phyloP scores from a whole-genome alignment of 1,284 basidiomycete species.

The Neonothopanus nambi region DNA sequence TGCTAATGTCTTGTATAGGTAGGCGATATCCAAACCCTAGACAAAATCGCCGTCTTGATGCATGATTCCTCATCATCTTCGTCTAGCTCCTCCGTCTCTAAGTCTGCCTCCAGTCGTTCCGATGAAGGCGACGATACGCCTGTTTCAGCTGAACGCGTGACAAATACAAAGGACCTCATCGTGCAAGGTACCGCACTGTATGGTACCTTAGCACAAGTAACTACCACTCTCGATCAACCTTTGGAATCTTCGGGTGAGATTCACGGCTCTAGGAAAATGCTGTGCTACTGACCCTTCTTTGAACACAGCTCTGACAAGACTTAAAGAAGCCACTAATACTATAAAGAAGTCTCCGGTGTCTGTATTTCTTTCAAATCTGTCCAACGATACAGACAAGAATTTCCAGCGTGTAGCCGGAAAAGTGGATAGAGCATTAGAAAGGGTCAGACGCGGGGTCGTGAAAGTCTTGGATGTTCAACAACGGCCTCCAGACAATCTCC shows the following conservation, averaged over 20 bases:
- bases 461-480: slow-evolving; percentile 41
- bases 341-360: background rate
- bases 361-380: background rate
- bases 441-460: slow-evolving; percentile 49
- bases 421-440: slow-evolving; percentile 59
- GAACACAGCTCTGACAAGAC: background rate
- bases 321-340: background rate
- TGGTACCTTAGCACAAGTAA: slow-evolving; percentile 43
- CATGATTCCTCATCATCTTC: slow-evolving; percentile 9
- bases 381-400: slow-evolving; percentile 25
- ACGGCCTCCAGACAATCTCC: slow-evolving; percentile 3
- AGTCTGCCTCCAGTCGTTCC: background rate
- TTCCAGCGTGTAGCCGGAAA: slow-evolving; percentile 44
- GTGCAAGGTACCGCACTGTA: slow-evolving; percentile 41
- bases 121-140: background rate
- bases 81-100: background rate
- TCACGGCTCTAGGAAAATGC: background rate
- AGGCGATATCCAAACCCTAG: slow-evolving; percentile 49
- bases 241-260: slow-evolving; percentile 18
- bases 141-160: background rate
- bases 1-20: slow-evolving; percentile 35
- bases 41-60: slow-evolving; percentile 49
- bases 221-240: slow-evolving; percentile 32
- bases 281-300: background rate
- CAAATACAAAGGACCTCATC: slow-evolving; percentile 21